Base-by-base conservation (phyloP, 768 basidiomycete species). In the Melanogaster broomeanus region DNA sequence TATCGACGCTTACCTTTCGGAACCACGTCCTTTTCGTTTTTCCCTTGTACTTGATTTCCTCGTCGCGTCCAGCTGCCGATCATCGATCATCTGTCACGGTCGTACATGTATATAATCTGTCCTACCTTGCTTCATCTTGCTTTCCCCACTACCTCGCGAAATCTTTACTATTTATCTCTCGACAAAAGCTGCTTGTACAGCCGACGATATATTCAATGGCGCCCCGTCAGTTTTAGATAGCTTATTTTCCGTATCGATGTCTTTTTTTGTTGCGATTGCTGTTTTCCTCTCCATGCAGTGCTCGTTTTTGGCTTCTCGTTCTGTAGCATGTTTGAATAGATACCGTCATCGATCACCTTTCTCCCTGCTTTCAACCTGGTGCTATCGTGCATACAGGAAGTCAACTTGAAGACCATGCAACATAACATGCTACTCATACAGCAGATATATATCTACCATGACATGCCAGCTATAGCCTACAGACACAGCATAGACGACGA, bases 81-180 rank as follows among this genome's bases (percentile, higher is more conserved):
- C 40, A 51, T 46, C 44, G 48, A 41, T 42, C 49, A 54, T 58
- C 52, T 54, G 48, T 49, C 45, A 54, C 45, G 49, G 37, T 52
- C 51, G 35, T 51, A 42, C 42, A 28, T 59, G 63, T 63, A 65
- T 58, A 57, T 57, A 59, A 47, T 42, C 19, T 44, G 7, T 27
- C 22, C 43, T 16, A n/a, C 38, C 56, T 54, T 39, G 48, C 38
- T 48, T 44, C 25, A 19, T 34, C 25, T 42, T 49, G 19, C 28
- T 31, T 47, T 55, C 21, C 13, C 15, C 33, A 41, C 45, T 49
- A 45, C 37, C 39, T 30, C 44, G 40, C 49, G 62, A 56, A 60
- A 54, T 56, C 45, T 48, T 47, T 62, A 31, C 27, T 66, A 66
- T 66, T 67, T 66, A 67, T 68, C 24, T 68, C 24, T 56, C 49